These are phyloP conservation scores for Silene noctiflora DNA, from an alignment of 179 eudicot genomes.

Conservation along the genomic window DNA sequence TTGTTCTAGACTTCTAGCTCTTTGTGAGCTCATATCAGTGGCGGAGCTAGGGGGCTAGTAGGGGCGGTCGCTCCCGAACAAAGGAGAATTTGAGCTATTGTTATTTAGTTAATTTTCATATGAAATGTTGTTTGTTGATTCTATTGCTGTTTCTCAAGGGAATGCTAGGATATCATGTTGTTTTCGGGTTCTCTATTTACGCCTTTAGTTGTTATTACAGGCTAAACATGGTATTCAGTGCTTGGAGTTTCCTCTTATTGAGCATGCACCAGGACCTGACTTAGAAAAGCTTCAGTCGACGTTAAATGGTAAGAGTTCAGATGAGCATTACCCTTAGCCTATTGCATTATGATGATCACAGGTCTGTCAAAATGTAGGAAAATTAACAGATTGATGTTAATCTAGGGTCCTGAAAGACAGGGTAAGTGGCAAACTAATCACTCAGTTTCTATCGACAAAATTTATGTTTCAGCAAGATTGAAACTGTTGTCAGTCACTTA, in stretches of 20 bases:
- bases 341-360: not conserved
- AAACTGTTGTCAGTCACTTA: too few relatives aligned
- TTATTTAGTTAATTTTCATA: too few relatives aligned
- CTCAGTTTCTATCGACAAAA: too few relatives aligned
- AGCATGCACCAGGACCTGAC: conserved; percentile 73
- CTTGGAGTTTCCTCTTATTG: conserved; percentile 90
- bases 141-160: not conserved
- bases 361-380: too few relatives aligned
- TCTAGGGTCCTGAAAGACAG: too few relatives aligned
- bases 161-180: not conserved
- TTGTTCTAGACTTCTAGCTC: too few relatives aligned
- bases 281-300: conserved; percentile 51
- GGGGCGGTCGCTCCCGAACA: too few relatives aligned
- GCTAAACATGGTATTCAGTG: conserved; percentile 58
- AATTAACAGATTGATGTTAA: too few relatives aligned
- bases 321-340: not conserved
- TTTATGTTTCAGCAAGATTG: too few relatives aligned
- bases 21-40: not conserved
- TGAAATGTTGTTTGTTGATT: not conserved
- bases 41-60: too few relatives aligned
- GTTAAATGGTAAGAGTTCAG: conserved; percentile 45
- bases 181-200: not conserved
- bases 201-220: conserved; percentile 32
- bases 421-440: too few relatives aligned
- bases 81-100: too few relatives aligned